Evolutionary conservation across 331 rosid species (phyloP), one percentile per base, ranked within the genome.

Genomic region (Malus hybrid): DNA sequence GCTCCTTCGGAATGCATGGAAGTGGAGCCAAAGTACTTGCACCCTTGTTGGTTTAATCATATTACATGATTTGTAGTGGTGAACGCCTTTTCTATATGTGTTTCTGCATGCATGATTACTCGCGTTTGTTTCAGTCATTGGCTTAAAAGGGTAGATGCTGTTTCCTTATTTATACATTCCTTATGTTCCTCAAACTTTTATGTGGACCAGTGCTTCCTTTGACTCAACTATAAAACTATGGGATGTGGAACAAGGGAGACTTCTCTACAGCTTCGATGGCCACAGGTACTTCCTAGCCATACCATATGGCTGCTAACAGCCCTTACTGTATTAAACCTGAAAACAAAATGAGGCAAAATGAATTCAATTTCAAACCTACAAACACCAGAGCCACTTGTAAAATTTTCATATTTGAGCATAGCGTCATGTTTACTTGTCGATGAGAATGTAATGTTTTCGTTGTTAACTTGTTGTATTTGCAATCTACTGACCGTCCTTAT

Each of bases 191-290:
- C 4, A 34, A 52, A 10, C 66, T 39, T 70, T 68, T 46, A 66
- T 76, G 67, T 67, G 71, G 53, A 79, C 82, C 88, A 93, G 97
- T 60, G 97, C 98, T 71, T 93, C 98, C 28, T 91, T 88, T 81
- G 98, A 93, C 84, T 91, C 97, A 13, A 86, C 94, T 19, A 86
- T 93, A 63, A 93, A 93, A 82, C 78, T 93, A 53, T 93, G 98
- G 98, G 94, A 89, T 68, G 94, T 84, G 57, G 96, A 93, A 78
- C 84, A 55, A 14, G 98, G 98, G 78, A 91, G 84, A 78, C 90
- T 88, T 70, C 74, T 91, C 34, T 60, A 68, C 83, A 91, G 90
- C 89, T 87, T 91, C 74, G 85, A 84, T 75, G 96, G 94, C 80
- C 97, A 93, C 81, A 88, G 96, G 98, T 93, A 86, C 29, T 28